These are phyloP conservation scores for Backusella morwellensis DNA, from an alignment of 192 early-diverging fungal species.

Conservation along the genomic window DNA sequence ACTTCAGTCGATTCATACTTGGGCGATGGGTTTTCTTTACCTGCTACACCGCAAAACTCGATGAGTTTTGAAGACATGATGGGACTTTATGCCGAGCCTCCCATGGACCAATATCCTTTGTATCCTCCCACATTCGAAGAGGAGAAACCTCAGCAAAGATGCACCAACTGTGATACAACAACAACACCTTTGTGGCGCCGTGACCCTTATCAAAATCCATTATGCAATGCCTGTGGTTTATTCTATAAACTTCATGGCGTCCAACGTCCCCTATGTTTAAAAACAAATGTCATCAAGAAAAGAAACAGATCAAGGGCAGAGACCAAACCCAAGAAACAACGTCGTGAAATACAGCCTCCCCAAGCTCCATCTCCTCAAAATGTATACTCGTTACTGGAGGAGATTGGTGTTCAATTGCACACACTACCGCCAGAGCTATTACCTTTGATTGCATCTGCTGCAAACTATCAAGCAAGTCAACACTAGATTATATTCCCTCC, in stretches of 20 bases:
- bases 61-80: constrained; percentile 35
- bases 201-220: constrained; percentile 82
- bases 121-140: not conserved
- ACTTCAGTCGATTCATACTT: not conserved
- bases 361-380: not conserved
- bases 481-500: not conserved
- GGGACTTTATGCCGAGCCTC: constrained; percentile 13
- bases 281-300: constrained; percentile 88
- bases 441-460: constrained; percentile 20
- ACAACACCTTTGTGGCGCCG: constrained; percentile 96
- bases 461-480: constrained; percentile 14
- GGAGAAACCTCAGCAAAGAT: not conserved
- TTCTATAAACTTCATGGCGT: constrained; percentile 94
- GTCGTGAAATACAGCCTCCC: not conserved
- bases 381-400: constrained; percentile 18
- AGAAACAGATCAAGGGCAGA: constrained; percentile 64
- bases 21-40: not conserved
- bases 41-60: constrained; percentile 3
- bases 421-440: constrained; percentile 18
- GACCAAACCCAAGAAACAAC: not conserved
- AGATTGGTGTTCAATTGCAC: constrained; percentile 21
- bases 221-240: constrained; percentile 98
- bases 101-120: not conserved
- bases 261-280: constrained; percentile 82
- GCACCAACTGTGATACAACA: constrained; percentile 42